Conservation (phyloP, 2,329 filamentous ascomycete genomes). For the Fusarium tjaetaba region DNA sequence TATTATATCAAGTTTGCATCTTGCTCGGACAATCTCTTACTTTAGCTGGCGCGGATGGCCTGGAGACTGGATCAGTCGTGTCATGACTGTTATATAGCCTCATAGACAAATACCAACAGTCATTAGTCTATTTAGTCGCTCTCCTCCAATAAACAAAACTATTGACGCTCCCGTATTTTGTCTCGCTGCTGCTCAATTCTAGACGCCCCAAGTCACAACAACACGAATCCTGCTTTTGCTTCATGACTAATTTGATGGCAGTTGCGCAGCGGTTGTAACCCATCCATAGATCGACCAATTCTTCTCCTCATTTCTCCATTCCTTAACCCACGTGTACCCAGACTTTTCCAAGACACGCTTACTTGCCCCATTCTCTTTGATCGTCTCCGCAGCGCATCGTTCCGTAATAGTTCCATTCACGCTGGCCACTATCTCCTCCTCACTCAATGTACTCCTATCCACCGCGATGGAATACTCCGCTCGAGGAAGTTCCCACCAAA, state of each 20-base stretch:
- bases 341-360: constrained; percentile 3
- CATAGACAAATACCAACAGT: accelerated
- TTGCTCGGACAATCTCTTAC: accelerated
- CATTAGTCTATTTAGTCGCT: accelerated
- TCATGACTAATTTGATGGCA: neutral
- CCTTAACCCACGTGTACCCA: neutral
- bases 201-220: accelerated
- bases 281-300: constrained; percentile 15
- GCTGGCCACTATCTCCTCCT: neutral
- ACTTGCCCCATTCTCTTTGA: neutral
- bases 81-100: neutral
- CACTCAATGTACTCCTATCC: neutral
- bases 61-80: accelerated
- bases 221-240: accelerated
- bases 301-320: constrained; percentile 10
- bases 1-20: neutral
- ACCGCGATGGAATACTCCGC: neutral
- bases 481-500: constrained; percentile 1
- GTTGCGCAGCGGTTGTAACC: neutral
- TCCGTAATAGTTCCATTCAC: neutral
- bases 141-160: accelerated
- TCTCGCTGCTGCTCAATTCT: accelerated
- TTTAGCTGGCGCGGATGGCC: accelerated
- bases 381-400: neutral
- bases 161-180: accelerated